Percentiles rank a stretch among this genome's conserved stretches.
Evolutionary conservation across 75 land plant species (phyloP).

Genomic region (Picea sitchensis): DNA sequence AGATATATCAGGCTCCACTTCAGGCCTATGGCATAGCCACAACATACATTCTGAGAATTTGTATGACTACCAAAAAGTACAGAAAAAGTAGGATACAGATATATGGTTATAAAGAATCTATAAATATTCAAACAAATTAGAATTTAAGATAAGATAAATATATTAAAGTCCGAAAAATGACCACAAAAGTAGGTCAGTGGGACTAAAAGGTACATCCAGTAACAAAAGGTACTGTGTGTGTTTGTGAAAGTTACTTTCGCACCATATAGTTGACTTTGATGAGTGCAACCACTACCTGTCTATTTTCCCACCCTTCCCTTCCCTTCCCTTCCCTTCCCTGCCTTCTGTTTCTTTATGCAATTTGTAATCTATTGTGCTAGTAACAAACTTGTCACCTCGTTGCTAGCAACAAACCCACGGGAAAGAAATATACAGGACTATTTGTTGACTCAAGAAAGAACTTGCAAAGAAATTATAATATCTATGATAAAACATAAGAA

Average conservation of each 20-base stretch:
- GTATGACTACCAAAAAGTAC: not conserved
- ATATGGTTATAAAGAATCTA: too few species aligned
- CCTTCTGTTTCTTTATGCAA: not conserved
- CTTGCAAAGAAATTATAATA: too few species aligned
- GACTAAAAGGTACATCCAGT: too few species aligned
- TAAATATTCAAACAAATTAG: not conserved
- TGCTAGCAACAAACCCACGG: too few species aligned
- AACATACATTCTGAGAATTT: not conserved
- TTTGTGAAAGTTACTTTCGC: too few species aligned
- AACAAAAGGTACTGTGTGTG: too few species aligned
- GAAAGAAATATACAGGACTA: too few species aligned
- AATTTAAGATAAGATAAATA: too few species aligned
- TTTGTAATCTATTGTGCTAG: not conserved
- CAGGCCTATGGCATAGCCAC: not conserved
- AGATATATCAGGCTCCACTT: not conserved
- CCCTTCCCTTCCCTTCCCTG: not conserved
- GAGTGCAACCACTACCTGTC: not conserved
- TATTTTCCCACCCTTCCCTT: not conserved
- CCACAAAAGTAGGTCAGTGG: too few species aligned
- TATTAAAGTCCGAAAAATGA: too few species aligned
- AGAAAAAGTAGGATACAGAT: not conserved
- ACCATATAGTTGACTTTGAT: not conserved
- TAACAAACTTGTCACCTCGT: too few species aligned
- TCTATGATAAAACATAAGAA: not conserved
- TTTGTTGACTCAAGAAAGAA: too few species aligned